Base-by-base conservation (phyloP, 768 basidiomycete genomes). In the Myochromella boudieri region DNA sequence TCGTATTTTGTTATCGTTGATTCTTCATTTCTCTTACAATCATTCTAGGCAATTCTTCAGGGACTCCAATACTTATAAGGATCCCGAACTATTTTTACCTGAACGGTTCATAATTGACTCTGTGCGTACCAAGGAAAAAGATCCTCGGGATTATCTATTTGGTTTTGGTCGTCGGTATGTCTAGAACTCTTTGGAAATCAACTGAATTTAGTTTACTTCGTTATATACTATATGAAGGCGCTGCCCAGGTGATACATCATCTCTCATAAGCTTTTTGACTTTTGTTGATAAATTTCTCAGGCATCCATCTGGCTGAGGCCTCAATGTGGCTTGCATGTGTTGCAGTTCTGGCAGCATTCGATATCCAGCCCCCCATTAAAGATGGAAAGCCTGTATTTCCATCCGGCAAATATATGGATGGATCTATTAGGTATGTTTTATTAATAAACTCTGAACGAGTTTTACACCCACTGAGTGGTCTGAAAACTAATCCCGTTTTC, bases 101-200 rank as follows among this genome's bases (percentile, higher is more conserved):
- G 80, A 80, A 42, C 77, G 84, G 24, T 85, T 78, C 62, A 66
- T 85, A 25, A 64, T 69, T 59, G 65, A 62, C 15, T 71, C 68
- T 49, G 67, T 61, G 42, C 65, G 62, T 38, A 52, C 62, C 34
- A 73, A 73, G 24, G 79, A 84, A 56, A 60, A 56, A 15, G 83
- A 85, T 61, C 81, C 84, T 49, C 78, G 78, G 44, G 71, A 71
- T 38, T 59, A 82, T 37, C 82, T 78, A 55, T 88, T 86, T 64
- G 85, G 85, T 6, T 88, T 85, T 57, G 85, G 85, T 38, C 70
- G 85, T 65, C 76, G 85, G 76, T 75, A 49, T 50, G 74, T 8
- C n/a, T n/a, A n/a, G n/a, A n/a, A n/a, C n/a, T 25, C 37, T 46
- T 45, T 22, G 48, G 37, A 22, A 20, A 36, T 9, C 25, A 39